These are phyloP conservation scores for Candida smagusa DNA, from an alignment of 1,139 yeast species.

Conservation along the genomic window DNA sequence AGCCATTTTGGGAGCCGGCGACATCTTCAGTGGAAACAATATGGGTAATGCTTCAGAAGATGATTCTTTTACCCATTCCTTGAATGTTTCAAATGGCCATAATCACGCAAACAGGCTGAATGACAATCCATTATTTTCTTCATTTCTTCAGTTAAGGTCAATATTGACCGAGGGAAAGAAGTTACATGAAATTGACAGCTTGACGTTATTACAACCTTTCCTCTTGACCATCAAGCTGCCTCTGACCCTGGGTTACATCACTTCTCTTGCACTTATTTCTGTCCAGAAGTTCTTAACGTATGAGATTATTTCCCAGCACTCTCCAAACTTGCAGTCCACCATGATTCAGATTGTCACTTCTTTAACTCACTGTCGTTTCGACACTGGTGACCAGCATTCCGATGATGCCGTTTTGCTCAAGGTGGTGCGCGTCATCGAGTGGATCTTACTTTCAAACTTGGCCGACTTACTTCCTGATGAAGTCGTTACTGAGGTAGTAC, in stretches of 20 bases:
- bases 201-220: constrained; percentile 82
- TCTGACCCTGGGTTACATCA: constrained; percentile 80
- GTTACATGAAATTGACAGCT: constrained; percentile 60
- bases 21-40: constrained; percentile 27
- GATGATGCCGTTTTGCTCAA: constrained; percentile 90
- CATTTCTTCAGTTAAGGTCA: constrained; percentile 74
- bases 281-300: constrained; percentile 69
- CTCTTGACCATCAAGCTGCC: constrained; percentile 82
- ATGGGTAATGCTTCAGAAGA: constrained; percentile 12
- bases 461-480: constrained; percentile 73
- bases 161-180: constrained; percentile 59
- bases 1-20: constrained; percentile 70
- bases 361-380: constrained; percentile 91
- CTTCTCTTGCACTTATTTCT: constrained; percentile 77
- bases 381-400: constrained; percentile 88
- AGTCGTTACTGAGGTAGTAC: constrained; percentile 82
- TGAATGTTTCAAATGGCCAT: constrained; percentile 14
- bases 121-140: constrained; percentile 69
- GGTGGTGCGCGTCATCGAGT: constrained; percentile 73
- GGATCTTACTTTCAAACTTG: constrained; percentile 60
- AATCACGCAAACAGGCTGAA: constrained; percentile 15
- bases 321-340: constrained; percentile 47
- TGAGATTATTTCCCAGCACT: constrained; percentile 45
- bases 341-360: constrained; percentile 68
- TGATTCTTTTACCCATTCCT: constrained; percentile 24